phyloP scores from a whole-genome alignment of 1,139 yeast species.

The Suhomyces kunorum region DNA sequence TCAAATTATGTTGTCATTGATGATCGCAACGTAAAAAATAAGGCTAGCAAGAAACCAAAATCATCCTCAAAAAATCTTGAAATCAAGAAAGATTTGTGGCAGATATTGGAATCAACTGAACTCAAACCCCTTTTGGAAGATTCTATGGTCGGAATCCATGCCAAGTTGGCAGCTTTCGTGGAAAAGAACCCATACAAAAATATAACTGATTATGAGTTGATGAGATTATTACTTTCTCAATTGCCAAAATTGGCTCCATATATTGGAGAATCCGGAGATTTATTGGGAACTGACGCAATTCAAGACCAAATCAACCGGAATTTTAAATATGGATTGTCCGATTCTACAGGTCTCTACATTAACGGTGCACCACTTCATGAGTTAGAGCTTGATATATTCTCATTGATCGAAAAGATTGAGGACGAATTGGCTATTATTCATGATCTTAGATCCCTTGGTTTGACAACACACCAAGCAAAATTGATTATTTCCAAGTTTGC shows the following conservation, averaged over 20 bases:
- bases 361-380: constrained; percentile 60
- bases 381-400: constrained; percentile 46
- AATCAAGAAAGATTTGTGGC: constrained; percentile 16
- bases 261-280: constrained; percentile 22
- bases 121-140: constrained; percentile 18
- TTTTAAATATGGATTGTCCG: constrained; percentile 36
- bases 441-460: constrained; percentile 36
- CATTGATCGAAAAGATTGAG: constrained; percentile 35
- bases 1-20: constrained; percentile 66
- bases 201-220: constrained; percentile 30
- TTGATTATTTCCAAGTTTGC: constrained; percentile 49
- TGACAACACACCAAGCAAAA: constrained; percentile 38
- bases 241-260: constrained; percentile 52
- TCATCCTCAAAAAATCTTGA: constrained; percentile 4
- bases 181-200: constrained; percentile 29
- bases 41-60: neutral
- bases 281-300: constrained; percentile 19
- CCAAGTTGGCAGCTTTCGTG: constrained; percentile 49
- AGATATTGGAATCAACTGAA: constrained; percentile 11
- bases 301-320: constrained; percentile 27
- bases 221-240: constrained; percentile 44
- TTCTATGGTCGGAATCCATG: constrained; percentile 41
- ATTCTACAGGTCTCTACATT: constrained; percentile 55
- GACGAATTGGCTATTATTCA: constrained; percentile 38
- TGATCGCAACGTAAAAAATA: constrained; percentile 43